Percentiles rank a stretch among this genome's conserved stretches.
phyloP scores from a whole-genome alignment of 371 early-diverging fungal genomes.

The Mortierella sp. region DNA sequence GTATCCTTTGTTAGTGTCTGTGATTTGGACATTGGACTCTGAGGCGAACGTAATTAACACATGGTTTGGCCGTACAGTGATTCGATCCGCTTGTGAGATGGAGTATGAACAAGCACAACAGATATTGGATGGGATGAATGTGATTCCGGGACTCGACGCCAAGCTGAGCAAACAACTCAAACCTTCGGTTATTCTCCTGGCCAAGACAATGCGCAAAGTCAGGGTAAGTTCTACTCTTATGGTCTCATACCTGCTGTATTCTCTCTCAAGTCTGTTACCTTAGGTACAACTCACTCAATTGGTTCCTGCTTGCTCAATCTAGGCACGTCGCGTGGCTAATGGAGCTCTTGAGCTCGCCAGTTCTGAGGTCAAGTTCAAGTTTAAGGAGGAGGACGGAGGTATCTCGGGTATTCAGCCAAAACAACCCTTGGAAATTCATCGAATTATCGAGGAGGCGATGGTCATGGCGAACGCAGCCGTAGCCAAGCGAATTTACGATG shows the following conservation, averaged over 20 bases:
- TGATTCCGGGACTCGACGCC: slow-evolving; percentile 62
- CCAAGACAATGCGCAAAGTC: slow-evolving; percentile 66
- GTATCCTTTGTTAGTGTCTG: slow-evolving; percentile 63
- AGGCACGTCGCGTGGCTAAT: slow-evolving; percentile 64
- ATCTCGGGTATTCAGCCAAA: slow-evolving; percentile 82
- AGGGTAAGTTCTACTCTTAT: slow-evolving; percentile 47
- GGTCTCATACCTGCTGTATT: no score
- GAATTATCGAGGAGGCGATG: slow-evolving; percentile 99
- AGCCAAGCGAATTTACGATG: slow-evolving; percentile 83
- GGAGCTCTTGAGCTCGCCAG: slow-evolving; percentile 82
- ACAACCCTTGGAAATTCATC: slow-evolving; percentile 88
- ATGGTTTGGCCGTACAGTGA: slow-evolving; percentile 87
- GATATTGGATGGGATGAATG: slow-evolving; percentile 72
- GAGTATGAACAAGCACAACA: slow-evolving; percentile 95
- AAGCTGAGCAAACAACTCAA: slow-evolving; percentile 60
- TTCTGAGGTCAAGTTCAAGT: slow-evolving; percentile 79
- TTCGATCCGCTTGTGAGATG: slow-evolving; percentile 84
- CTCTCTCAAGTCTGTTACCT: no score
- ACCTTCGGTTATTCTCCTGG: slow-evolving; percentile 61
- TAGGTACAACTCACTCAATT: not conserved
- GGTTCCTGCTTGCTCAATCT: not conserved
- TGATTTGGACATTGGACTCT: slow-evolving; percentile 74
- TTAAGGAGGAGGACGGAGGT: slow-evolving; percentile 65
- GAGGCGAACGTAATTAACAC: slow-evolving; percentile 59
- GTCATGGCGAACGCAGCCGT: slow-evolving; percentile 96